phyloP scores from a whole-genome alignment of 495 filamentous ascomycete species.

The Annulohypoxylon bovei region DNA sequence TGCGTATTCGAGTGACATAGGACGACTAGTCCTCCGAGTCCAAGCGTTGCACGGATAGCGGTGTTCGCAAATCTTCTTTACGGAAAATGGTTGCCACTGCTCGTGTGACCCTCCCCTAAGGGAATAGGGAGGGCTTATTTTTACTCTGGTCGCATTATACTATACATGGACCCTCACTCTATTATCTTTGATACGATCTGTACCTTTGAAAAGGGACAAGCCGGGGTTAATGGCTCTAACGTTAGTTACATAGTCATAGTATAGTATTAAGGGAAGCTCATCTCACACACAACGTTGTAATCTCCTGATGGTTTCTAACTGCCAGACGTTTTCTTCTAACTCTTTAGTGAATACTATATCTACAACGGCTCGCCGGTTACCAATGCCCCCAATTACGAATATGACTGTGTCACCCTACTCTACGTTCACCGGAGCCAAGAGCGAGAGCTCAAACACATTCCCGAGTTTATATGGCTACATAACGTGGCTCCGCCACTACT shows the following conservation, averaged over 20 bases:
- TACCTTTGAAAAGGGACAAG: background rate
- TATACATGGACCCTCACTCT: background rate
- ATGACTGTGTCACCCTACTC: background rate
- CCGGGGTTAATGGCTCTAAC: background rate
- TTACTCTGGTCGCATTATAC: background rate
- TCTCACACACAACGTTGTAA: background rate
- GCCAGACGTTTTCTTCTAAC: background rate
- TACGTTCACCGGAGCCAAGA: background rate
- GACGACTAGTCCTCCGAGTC: background rate
- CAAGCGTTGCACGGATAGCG: background rate
- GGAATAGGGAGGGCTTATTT: background rate
- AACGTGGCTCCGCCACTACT: background rate
- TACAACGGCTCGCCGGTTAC: background rate
- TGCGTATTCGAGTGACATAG: slow-evolving; percentile 6
- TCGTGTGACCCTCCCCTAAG: background rate
- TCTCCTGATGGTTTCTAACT: background rate
- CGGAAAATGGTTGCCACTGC: background rate
- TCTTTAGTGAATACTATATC: background rate
- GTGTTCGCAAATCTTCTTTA: background rate
- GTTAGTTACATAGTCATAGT: background rate
- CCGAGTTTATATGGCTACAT: slow-evolving; percentile 10
- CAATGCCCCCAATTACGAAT: background rate
- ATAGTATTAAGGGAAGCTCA: background rate
- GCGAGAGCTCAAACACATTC: background rate
- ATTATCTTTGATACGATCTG: background rate